Evolutionary conservation across 768 basidiomycete species (phyloP).

Genomic region (Glaciozyma martinii): DNA sequence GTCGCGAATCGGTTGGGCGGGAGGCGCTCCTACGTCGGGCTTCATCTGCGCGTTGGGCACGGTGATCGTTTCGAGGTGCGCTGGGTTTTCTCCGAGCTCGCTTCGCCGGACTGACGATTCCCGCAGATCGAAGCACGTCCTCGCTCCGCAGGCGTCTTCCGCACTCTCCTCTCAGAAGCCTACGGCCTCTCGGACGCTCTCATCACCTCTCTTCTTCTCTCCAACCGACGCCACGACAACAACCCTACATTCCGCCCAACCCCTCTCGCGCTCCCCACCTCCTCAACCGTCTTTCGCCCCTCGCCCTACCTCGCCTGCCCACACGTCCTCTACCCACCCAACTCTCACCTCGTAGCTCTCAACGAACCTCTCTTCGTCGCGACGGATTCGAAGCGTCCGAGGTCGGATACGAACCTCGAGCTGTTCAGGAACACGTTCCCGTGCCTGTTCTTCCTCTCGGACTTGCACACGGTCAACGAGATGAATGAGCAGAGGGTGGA

Average conservation of each 20-base stretch:
- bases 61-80: conserved; percentile 17
- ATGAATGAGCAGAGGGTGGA: too few species aligned
- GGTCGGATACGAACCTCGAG: conserved; percentile 43
- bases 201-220: neutral
- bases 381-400: conserved; percentile 50
- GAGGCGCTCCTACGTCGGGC: conserved; percentile 7
- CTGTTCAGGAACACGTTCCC: conserved; percentile 53
- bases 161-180: conserved; percentile 2
- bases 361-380: conserved; percentile 60
- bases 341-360: conserved; percentile 36
- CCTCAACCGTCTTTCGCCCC: neutral
- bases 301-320: conserved; percentile 17
- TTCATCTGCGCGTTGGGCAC: conserved; percentile 16
- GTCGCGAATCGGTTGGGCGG: conserved; percentile 12
- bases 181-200: conserved; percentile 4
- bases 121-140: conserved; percentile 1
- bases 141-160: conserved; percentile 19
- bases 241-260: neutral
- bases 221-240: too few species aligned
- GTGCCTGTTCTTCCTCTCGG: conserved; percentile 50
- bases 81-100: neutral
- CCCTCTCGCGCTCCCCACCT: neutral
- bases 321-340: conserved; percentile 4
- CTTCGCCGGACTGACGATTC: too few species aligned
- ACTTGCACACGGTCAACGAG: too few species aligned